These are phyloP conservation scores for Acidomyces sp. DNA, from an alignment of 495 filamentous ascomycete genomes.

Conservation along the genomic window DNA sequence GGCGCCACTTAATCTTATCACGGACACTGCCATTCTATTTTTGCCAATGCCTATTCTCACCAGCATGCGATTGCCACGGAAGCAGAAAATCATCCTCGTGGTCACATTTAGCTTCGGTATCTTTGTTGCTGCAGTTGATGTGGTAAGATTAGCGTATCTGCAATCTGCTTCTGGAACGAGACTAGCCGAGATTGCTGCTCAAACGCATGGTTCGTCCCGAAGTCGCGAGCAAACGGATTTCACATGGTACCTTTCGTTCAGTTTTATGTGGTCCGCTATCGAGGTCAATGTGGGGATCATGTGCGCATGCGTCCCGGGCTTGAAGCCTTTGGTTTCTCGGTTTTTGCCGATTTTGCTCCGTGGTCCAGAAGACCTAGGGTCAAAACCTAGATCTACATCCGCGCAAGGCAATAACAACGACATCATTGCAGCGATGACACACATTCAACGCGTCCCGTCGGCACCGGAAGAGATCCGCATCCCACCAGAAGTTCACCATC, in stretches of 20 bases:
- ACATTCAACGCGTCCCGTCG: slow-evolving; percentile 15
- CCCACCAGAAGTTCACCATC: slow-evolving; percentile 5
- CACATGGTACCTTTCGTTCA: slow-evolving; percentile 64
- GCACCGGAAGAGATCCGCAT: not conserved
- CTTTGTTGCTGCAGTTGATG: slow-evolving; percentile 79
- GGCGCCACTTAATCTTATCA: slow-evolving; percentile 70
- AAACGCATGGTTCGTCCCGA: slow-evolving; percentile 19
- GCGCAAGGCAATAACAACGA: slow-evolving; percentile 4
- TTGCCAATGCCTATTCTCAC: slow-evolving; percentile 83
- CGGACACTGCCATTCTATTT: slow-evolving; percentile 69
- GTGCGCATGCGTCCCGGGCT: slow-evolving; percentile 73
- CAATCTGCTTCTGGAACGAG: slow-evolving; percentile 50
- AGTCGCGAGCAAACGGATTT: slow-evolving; percentile 34
- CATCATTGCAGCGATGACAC: too few relatives aligned
- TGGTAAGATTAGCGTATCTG: slow-evolving; percentile 78
- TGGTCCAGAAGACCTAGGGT: slow-evolving; percentile 29
- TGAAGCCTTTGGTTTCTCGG: slow-evolving; percentile 71
- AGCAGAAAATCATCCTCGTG: slow-evolving; percentile 73
- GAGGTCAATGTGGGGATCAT: slow-evolving; percentile 84
- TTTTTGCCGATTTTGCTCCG: slow-evolving; percentile 61
- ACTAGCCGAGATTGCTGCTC: slow-evolving; percentile 15
- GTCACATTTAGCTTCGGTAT: slow-evolving; percentile 70
- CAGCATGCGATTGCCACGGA: slow-evolving; percentile 63
- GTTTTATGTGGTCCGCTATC: slow-evolving; percentile 81
- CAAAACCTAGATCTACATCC: slow-evolving; percentile 15